Evolutionary conservation across 208 protist species (phyloP), one percentile per base, ranked within the genome.

Genomic region (Novymonas esmeraldas): DNA sequence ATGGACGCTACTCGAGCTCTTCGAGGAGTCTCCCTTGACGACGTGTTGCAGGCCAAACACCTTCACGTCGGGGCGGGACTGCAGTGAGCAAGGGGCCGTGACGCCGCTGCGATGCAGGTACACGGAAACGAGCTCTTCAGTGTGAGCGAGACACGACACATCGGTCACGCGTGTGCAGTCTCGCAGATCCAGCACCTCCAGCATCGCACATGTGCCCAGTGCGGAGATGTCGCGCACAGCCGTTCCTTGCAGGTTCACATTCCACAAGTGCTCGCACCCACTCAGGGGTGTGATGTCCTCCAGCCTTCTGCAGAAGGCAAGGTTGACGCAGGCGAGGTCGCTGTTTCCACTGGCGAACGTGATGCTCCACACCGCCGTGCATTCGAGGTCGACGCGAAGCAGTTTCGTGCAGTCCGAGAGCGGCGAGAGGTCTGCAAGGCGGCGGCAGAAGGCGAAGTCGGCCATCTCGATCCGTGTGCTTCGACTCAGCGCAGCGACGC

Each of bases 111-210:
- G 51, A 29, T 45, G 63, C 2, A 69, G 36, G 50, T 50, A 59
- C 29, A 58, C 50, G 22, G 42, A 60, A 0, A 31, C 13, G 2
- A 69, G 49, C 31, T 60, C 51, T 16, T 52, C 31, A 0, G 39
- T 39, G 14, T 31, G 50, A 20, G 51, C 38, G 29, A 59, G 41
- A 16, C 50, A 58, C 13, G 63, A 69, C 3, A 50, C 26, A 20
- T 60, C 51, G 39, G 63, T 69, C 50, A 69, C 26, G 33, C 18
- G n/a, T n/a, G 38, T 44, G 52, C 63, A 69, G 51, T 59, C 41
- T 16, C 38, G 63, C 9, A 51, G 24, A 29, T 61, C 41, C 11
- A 69, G 41, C 50, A 60, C 52, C 63, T 59, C 39, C 39, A 54
- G 51, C 36, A 54, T 39, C 39, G 45, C 28, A 31, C 51, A 58